Conservation (phyloP, 2,329 filamentous ascomycete species). For the Dactylellina cionopaga region DNA sequence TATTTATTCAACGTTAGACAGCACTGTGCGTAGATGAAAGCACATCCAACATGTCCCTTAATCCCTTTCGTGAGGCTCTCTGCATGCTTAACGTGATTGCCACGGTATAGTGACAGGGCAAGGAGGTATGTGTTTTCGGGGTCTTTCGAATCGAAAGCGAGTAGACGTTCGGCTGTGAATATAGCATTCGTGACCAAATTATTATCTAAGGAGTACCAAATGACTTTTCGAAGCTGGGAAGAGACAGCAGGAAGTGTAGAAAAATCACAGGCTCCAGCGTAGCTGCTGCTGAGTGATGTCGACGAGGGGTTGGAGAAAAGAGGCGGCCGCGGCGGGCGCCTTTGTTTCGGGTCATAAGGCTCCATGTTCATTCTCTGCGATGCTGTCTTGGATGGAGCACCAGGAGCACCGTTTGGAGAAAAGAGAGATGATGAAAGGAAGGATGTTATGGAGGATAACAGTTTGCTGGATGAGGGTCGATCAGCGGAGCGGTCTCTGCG, state of each 20-base stretch:
- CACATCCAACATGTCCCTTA: constrained; percentile 84
- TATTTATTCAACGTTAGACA: constrained; percentile 79
- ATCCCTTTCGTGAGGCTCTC: constrained; percentile 82
- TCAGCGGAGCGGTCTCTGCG: constrained; percentile 48
- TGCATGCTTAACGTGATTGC: constrained; percentile 84
- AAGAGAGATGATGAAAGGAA: constrained; percentile 52
- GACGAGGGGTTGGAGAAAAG: constrained; percentile 25
- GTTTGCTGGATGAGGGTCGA: constrained; percentile 38
- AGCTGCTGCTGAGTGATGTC: constrained; percentile 2
- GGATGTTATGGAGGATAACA: constrained; percentile 51
- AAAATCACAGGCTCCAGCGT: constrained; percentile 22
- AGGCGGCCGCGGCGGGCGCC: constrained; percentile 44
- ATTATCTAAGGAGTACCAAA: constrained; percentile 85
- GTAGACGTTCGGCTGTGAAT: constrained; percentile 88
- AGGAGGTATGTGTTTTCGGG: constrained; percentile 84
- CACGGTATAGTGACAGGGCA: constrained; percentile 82
- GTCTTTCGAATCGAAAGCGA: constrained; percentile 82
- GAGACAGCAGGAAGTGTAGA: constrained; percentile 41
- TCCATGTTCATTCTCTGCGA: constrained; percentile 44
- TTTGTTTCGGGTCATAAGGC: constrained; percentile 46
- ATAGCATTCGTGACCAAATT: constrained; percentile 87
- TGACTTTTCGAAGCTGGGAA: constrained; percentile 71
- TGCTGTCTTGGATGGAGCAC: constrained; percentile 50
- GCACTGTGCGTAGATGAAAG: constrained; percentile 89
- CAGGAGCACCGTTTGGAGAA: constrained; percentile 48